phyloP scores from a whole-genome alignment of 1,284 basidiomycete genomes.

The Rhodotorula sp. region DNA sequence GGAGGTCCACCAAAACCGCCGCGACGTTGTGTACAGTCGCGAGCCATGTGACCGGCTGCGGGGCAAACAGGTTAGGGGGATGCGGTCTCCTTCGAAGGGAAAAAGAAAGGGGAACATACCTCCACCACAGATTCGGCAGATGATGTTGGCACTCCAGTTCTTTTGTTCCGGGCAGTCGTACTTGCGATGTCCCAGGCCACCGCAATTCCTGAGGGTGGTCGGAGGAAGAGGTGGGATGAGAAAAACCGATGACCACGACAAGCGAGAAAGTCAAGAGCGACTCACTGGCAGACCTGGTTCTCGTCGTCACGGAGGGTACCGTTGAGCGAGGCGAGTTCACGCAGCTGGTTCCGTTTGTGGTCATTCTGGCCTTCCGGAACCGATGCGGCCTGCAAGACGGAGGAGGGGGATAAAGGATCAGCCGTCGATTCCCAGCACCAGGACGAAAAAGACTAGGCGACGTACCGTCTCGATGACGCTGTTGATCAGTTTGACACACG shows the following conservation, averaged over 20 bases:
- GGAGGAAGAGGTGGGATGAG: not conserved
- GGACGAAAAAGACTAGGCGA: constrained; percentile 34
- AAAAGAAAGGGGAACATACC: constrained; percentile 50
- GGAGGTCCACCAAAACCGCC: constrained; percentile 57
- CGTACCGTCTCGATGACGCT: constrained; percentile 94
- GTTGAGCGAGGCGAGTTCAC: constrained; percentile 95
- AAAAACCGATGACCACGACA: constrained; percentile 21
- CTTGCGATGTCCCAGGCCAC: constrained; percentile 65
- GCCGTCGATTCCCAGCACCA: constrained; percentile 19
- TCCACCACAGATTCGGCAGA: constrained; percentile 91
- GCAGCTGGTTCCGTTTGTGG: constrained; percentile 97
- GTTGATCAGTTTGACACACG: constrained; percentile 93
- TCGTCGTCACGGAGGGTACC: constrained; percentile 99
- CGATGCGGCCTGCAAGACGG: constrained; percentile 82
- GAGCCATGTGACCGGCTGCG: constrained; percentile 81
- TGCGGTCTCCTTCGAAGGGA: no score
- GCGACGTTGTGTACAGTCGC: constrained; percentile 82
- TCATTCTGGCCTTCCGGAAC: constrained; percentile 99
- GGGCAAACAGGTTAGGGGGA: not conserved
- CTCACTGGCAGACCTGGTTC: constrained; percentile 88
- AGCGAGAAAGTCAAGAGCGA: constrained; percentile 53
- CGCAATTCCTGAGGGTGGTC: constrained; percentile 22
- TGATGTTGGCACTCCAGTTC: constrained; percentile 89
- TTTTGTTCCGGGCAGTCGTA: constrained; percentile 95
- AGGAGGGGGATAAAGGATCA: not conserved